Evolutionary conservation across 2,329 filamentous ascomycete genomes (phyloP).

Genomic region (Diaporthe citriasiana): DNA sequence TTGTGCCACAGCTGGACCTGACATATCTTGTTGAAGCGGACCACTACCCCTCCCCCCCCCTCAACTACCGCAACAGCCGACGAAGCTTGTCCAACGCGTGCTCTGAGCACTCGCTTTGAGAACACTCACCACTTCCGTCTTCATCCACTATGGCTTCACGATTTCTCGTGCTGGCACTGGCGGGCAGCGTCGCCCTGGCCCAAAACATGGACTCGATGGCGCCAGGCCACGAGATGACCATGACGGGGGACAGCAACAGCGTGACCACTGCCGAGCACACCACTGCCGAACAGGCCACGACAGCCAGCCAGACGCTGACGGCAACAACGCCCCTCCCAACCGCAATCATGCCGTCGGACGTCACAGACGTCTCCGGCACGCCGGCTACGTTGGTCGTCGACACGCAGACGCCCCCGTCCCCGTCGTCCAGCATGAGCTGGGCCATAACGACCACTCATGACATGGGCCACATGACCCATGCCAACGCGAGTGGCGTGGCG

Average conservation of each 20-base stretch:
- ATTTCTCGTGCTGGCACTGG: slow-evolving; percentile 8
- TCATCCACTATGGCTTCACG: slow-evolving; percentile 1
- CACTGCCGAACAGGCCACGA: neutral
- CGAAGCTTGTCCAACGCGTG: neutral
- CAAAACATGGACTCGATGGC: neutral
- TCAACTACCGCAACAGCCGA: neutral
- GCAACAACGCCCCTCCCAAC: slow-evolving; percentile 18
- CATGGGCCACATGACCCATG: neutral
- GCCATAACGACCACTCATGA: neutral
- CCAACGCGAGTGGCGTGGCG: slow-evolving; percentile 7
- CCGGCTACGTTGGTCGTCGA: slow-evolving; percentile 37
- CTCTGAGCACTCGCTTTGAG: neutral
- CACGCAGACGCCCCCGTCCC: slow-evolving; percentile 23
- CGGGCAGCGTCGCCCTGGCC: neutral
- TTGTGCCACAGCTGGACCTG: slow-evolving; percentile 4
- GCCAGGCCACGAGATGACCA: neutral
- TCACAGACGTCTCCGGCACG: slow-evolving; percentile 32
- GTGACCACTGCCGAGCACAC: neutral
- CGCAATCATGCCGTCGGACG: slow-evolving; percentile 38
- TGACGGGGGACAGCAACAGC: neutral
- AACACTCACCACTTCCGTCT: neutral
- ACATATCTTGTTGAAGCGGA: slow-evolving; percentile 5
- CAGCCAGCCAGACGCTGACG: neutral
- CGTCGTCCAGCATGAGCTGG: slow-evolving; percentile 24
- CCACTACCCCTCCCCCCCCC: neutral